These are phyloP conservation scores for Solanum sejunctum DNA, from an alignment of 257 asterid genomes.

Conservation along the genomic window DNA sequence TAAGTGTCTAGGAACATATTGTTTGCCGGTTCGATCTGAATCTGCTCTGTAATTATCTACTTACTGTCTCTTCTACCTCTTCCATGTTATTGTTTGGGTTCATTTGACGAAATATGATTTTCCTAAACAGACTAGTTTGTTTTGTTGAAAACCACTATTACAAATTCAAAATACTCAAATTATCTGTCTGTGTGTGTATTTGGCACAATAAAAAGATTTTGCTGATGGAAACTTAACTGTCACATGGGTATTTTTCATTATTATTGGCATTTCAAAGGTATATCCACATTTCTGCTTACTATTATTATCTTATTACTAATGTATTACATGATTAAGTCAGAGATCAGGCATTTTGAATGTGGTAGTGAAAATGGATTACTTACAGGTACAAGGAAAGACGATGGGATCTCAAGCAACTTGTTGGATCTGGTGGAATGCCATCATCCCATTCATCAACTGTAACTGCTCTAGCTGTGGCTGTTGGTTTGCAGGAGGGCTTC, in stretches of 20 bases:
- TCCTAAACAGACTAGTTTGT: background rate
- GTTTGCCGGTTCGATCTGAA: background rate
- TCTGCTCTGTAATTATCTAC: background rate
- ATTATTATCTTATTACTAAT: background rate
- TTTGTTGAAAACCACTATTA: background rate
- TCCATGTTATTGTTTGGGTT: background rate
- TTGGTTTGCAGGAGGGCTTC: conserved; percentile 7
- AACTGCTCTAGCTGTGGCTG: conserved; percentile 5
- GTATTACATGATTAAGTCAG: background rate
- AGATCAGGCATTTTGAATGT: background rate
- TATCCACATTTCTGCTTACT: background rate
- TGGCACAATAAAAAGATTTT: background rate
- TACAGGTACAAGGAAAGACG: conserved; percentile 9
- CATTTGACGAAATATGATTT: background rate
- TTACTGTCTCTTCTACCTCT: background rate
- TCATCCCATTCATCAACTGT: conserved; percentile 14
- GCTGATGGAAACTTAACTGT: background rate
- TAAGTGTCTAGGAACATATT: background rate
- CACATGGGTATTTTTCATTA: background rate
- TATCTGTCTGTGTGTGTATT: background rate
- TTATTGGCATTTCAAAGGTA: background rate
- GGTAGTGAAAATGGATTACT: background rate
- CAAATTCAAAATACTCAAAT: background rate
- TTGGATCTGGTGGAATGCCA: conserved; percentile 14
- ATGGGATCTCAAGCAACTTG: conserved; percentile 6